phyloP scores from a whole-genome alignment of 2,329 filamentous ascomycete genomes.

The Fusarium oligoseptatum region DNA sequence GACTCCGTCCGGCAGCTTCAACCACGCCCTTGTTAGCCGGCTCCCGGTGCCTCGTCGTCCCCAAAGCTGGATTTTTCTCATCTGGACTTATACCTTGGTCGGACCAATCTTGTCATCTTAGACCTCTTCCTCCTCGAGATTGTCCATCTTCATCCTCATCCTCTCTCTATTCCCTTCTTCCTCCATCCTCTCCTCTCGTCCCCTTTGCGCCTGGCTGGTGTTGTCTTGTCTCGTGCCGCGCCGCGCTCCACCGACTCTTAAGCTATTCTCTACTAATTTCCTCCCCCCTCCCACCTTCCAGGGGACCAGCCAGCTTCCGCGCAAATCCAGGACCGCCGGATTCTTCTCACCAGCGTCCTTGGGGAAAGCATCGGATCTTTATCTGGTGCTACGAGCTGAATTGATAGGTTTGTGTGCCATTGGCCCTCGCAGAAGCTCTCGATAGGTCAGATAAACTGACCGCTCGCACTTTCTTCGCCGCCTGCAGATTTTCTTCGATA shows the following conservation, averaged over 20 bases:
- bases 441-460: conserved; percentile 30
- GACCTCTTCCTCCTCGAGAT: conserved; percentile 47
- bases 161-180: conserved; percentile 32
- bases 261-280: conserved; percentile 46
- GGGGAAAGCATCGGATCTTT: conserved; percentile 43
- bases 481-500: conserved; percentile 56
- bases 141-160: conserved; percentile 45
- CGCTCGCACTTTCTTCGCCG: conserved; percentile 12
- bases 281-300: conserved; percentile 43
- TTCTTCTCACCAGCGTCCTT: conserved; percentile 45
- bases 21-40: conserved; percentile 41
- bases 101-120: conserved; percentile 43
- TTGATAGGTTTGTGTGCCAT: conserved; percentile 50
- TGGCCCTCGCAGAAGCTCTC: not conserved
- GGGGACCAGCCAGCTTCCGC: conserved; percentile 47
- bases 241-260: conserved; percentile 45
- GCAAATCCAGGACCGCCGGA: conserved; percentile 45
- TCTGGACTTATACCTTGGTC: conserved; percentile 48
- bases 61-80: conserved; percentile 44
- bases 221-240: conserved; percentile 44
- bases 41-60: conserved; percentile 33
- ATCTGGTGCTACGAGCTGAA: conserved; percentile 46
- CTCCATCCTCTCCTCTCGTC: conserved; percentile 33
- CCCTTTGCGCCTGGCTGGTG: conserved; percentile 47
- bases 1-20: conserved; percentile 43